A percentile compares a stretch with the other conserved stretches of the same genome.
These are phyloP conservation scores for Tuctoria greenei DNA, from an alignment of 176 grass and related monocot genomes.

Conservation along the genomic window DNA sequence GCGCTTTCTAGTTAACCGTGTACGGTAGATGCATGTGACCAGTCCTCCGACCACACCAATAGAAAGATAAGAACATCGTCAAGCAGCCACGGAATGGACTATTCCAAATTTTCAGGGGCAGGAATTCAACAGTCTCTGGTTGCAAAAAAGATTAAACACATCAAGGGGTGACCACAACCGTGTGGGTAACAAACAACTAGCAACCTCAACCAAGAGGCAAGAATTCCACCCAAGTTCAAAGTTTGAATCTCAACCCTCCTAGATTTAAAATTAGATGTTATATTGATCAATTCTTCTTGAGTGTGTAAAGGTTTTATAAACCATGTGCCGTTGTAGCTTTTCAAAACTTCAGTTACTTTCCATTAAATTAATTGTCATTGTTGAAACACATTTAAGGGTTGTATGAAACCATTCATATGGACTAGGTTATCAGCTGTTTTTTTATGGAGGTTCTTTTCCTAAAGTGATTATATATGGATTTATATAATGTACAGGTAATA, in stretches of 20 bases:
- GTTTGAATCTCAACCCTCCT: neutral
- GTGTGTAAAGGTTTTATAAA: neutral
- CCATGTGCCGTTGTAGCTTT: neutral
- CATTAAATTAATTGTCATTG: neutral
- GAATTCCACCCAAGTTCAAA: constrained; percentile 40
- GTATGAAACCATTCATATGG: constrained; percentile 17
- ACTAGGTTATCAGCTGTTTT: neutral
- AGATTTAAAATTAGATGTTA: neutral
- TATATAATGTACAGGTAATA: neutral
- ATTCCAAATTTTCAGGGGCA: constrained; percentile 12
- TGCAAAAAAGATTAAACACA: neutral
- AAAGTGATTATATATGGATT: neutral
- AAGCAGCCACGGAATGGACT: neutral
- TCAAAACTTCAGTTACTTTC: neutral
- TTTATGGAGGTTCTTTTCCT: too few species aligned
- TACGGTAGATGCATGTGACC: neutral
- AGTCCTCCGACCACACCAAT: neutral
- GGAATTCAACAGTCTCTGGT: constrained; percentile 38
- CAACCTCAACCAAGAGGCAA: neutral
- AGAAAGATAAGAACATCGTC: constrained; percentile 11
- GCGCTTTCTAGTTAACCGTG: neutral
- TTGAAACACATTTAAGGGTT: neutral
- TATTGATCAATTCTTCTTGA: neutral
- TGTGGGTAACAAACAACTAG: constrained; percentile 15
- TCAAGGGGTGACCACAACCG: neutral